Evolutionary conservation across 169 alveolate species (phyloP).

Genomic region (Babesia caballi): DNA sequence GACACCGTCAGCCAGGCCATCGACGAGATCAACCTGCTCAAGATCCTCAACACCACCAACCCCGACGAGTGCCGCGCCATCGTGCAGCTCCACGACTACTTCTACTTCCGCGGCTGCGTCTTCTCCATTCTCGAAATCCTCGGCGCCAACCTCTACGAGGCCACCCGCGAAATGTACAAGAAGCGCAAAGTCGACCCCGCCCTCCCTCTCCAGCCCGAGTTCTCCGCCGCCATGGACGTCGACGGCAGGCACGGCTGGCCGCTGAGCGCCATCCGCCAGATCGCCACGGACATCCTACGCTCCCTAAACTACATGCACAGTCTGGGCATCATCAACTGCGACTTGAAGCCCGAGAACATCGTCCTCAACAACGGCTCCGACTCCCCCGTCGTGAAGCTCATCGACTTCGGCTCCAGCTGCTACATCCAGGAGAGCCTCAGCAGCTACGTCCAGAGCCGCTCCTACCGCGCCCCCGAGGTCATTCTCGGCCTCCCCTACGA

Average conservation of each 20-base stretch:
- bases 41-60: conserved; percentile 29
- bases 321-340: conserved; percentile 60
- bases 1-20: conserved; percentile 56
- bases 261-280: conserved; percentile 12
- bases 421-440: conserved; percentile 89
- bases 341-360: conserved; percentile 65
- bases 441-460: conserved; percentile 94
- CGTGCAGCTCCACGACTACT: conserved; percentile 45
- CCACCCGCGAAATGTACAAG: conserved; percentile 38
- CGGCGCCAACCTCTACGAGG: conserved; percentile 58
- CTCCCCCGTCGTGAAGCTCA: conserved; percentile 81
- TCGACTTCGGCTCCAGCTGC: conserved; percentile 95
- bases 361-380: conserved; percentile 15
- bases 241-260: conserved; percentile 41
- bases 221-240: background rate
- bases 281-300: conserved; percentile 39
- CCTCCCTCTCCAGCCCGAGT: background rate
- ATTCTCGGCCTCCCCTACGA: conserved; percentile 96
- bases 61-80: background rate
- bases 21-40: conserved; percentile 54
- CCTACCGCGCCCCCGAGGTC: conserved; percentile 98
- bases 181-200: background rate
- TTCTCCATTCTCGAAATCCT: conserved; percentile 52
- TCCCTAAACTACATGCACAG: conserved; percentile 49
- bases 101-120: conserved; percentile 50